These are phyloP conservation scores for Oryza nivara DNA, from an alignment of 176 grass and related monocot genomes.

Conservation along the genomic window DNA sequence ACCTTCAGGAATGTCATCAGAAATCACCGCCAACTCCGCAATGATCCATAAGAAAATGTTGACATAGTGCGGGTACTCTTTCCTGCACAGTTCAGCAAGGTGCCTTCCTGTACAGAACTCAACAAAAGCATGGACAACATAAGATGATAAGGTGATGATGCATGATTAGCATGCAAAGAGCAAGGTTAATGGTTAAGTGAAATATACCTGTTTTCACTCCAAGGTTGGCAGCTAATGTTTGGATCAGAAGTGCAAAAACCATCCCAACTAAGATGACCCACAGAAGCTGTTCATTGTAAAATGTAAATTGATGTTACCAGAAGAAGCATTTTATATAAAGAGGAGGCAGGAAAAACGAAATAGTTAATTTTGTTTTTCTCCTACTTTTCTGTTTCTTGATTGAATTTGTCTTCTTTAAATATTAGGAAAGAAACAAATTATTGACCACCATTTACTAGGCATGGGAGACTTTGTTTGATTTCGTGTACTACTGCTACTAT, in stretches of 20 bases:
- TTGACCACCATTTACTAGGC: not conserved
- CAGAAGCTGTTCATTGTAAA: constrained; percentile 46
- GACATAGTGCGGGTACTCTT: constrained; percentile 63
- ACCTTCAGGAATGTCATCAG: constrained; percentile 87
- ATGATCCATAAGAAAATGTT: constrained; percentile 64
- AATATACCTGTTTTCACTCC: constrained; percentile 55
- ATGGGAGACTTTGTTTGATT: too few relatives aligned
- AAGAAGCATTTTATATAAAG: not conserved
- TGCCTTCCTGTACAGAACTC: constrained; percentile 57
- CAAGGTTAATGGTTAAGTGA: not conserved
- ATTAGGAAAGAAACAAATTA: not conserved
- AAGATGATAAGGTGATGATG: not conserved
- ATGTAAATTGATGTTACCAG: not conserved
- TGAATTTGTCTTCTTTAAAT: not conserved
- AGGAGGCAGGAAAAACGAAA: not conserved
- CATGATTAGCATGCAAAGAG: not conserved
- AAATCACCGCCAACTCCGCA: constrained; percentile 81
- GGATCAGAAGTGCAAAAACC: constrained; percentile 67
- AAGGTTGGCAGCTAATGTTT: constrained; percentile 68
- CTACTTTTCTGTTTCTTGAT: not conserved
- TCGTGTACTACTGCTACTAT: too few relatives aligned
- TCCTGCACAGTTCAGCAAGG: constrained; percentile 80
- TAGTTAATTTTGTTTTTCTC: not conserved
- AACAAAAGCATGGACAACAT: not conserved
- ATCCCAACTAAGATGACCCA: constrained; percentile 77